phyloP scores from a whole-genome alignment of 345 rosid genomes.

The Excoecaria agallocha region DNA sequence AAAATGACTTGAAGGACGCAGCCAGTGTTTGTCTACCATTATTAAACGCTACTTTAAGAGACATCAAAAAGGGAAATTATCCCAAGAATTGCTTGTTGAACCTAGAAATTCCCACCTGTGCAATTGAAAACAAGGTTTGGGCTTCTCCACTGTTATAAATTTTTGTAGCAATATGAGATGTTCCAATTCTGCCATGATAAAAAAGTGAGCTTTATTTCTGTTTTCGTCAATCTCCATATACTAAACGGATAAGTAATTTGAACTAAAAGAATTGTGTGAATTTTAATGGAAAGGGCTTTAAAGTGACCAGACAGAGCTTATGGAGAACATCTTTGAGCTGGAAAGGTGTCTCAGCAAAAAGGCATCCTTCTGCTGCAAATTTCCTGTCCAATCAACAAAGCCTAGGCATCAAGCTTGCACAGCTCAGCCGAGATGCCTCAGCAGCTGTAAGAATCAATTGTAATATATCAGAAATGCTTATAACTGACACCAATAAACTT shows the following conservation, averaged over 20 bases:
- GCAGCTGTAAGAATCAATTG: constrained; percentile 12
- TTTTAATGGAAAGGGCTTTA: constrained; percentile 17
- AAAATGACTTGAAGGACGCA: constrained; percentile 22
- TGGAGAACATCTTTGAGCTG: constrained; percentile 20
- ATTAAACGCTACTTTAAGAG: constrained; percentile 17
- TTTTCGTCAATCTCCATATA: not conserved
- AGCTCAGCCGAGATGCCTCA: constrained; percentile 24
- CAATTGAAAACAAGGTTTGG: constrained; percentile 18
- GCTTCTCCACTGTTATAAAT: not conserved
- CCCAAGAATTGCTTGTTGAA: constrained; percentile 16
- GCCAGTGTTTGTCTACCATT: constrained; percentile 19
- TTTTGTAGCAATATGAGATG: not conserved
- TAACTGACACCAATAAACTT: too few relatives aligned
- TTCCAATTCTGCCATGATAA: not conserved
- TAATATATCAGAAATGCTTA: not conserved
- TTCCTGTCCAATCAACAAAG: constrained; percentile 27
- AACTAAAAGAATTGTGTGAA: not conserved
- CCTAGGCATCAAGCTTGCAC: constrained; percentile 25
- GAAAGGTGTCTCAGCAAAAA: constrained; percentile 15
- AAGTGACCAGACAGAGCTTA: constrained; percentile 16
- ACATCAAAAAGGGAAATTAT: constrained; percentile 11
- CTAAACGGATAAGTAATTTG: not conserved
- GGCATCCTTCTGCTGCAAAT: constrained; percentile 12
- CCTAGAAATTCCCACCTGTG: constrained; percentile 20
- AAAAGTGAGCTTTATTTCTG: not conserved